A percentile compares a stretch with the other conserved stretches of the same genome.
phyloP scores from a whole-genome alignment of 768 basidiomycete species.

The Cystobasidium ongulense region DNA sequence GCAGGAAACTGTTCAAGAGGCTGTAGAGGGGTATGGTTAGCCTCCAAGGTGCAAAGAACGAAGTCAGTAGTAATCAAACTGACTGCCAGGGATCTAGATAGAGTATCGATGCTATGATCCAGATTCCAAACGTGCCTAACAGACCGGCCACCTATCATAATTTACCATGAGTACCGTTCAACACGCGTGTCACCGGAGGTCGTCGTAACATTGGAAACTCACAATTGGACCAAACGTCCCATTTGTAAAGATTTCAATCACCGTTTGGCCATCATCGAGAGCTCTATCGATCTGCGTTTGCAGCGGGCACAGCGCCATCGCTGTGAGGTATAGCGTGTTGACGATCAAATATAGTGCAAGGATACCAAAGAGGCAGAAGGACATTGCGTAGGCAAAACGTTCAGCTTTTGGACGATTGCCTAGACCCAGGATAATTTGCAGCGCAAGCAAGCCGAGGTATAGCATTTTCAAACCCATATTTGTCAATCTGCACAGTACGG shows the following conservation, averaged over 20 bases:
- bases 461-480: constrained; percentile 40
- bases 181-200: too few species aligned
- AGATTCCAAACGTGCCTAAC: constrained; percentile 44
- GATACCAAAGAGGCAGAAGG: constrained; percentile 65
- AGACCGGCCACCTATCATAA: constrained; percentile 36
- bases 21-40: constrained; percentile 49
- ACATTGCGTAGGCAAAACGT: constrained; percentile 56
- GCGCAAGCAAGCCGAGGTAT: constrained; percentile 61
- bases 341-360: constrained; percentile 74
- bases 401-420: constrained; percentile 86
- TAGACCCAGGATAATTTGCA: constrained; percentile 70
- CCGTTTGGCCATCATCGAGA: neutral
- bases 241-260: constrained; percentile 35
- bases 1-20: constrained; percentile 13
- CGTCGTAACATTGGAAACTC: neutral
- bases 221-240: constrained; percentile 37
- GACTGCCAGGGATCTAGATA: constrained; percentile 78
- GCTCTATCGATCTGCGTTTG: constrained; percentile 7
- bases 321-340: constrained; percentile 44
- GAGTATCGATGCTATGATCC: constrained; percentile 37
- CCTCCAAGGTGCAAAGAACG: constrained; percentile 41
- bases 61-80: neutral
- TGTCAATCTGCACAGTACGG: neutral
- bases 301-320: constrained; percentile 55
- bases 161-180: neutral